Evolutionary conservation across 441 rosid genomes (phyloP).

Genomic region (Populus hybrid): DNA sequence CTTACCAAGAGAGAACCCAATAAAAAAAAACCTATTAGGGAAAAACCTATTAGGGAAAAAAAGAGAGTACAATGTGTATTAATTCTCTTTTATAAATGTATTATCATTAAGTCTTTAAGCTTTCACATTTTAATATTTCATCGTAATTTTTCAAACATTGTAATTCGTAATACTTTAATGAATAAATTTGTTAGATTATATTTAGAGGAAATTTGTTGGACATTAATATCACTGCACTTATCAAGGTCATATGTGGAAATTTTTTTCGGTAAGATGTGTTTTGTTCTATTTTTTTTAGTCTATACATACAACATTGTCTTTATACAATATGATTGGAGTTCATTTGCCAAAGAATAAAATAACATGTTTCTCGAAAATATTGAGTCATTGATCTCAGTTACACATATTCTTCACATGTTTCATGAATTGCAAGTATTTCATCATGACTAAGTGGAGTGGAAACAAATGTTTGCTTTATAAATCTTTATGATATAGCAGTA

Average conservation of each 20-base stretch:
- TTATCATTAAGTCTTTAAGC: too few relatives aligned
- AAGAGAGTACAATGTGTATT: too few relatives aligned
- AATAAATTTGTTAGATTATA: background rate
- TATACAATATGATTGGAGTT: too few relatives aligned
- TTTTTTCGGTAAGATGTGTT: too few relatives aligned
- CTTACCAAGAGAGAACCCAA: too few relatives aligned
- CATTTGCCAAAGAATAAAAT: background rate
- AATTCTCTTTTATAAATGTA: too few relatives aligned
- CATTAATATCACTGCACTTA: too few relatives aligned
- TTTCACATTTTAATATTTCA: background rate
- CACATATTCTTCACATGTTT: conserved; percentile 10
- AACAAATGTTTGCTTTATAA: background rate
- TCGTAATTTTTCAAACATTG: background rate
- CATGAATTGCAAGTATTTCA: conserved; percentile 3
- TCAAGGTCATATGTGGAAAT: too few relatives aligned
- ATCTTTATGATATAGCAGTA: too few relatives aligned
- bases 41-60: too few relatives aligned
- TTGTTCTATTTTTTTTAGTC: background rate
- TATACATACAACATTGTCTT: background rate
- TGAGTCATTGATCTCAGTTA: conserved; percentile 6
- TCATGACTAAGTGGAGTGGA: conserved; percentile 11
- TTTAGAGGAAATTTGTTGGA: too few relatives aligned
- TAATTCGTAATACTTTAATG: background rate
- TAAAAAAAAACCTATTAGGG: too few relatives aligned
- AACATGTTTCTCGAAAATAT: background rate